Evolutionary conservation across 2,329 filamentous ascomycete genomes (phyloP), one percentile per base, ranked within the genome.

Genomic region (Torrubiella hemipterigena): DNA sequence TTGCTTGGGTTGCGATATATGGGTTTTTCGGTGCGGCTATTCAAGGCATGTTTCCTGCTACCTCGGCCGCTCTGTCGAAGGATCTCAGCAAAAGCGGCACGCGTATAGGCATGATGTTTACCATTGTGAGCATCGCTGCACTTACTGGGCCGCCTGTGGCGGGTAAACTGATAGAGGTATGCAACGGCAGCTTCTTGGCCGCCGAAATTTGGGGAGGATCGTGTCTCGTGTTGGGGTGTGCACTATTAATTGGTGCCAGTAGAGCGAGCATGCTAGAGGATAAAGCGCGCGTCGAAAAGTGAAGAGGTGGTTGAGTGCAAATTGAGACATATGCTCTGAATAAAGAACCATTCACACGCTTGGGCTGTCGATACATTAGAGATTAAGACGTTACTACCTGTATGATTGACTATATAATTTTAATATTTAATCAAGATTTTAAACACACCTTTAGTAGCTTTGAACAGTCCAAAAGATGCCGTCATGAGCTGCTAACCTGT

Each of bases 11-110:
- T 0, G 55, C 63, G 1, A 59, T 77, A 33, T 82, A 79, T 45
- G 80, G 81, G 2, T 58, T 81, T 28, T 65, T 65, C 3, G 71
- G 66, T 0, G 76, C 74, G 0, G 73, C 64, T 0, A 69, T 82
- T 29, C 77, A 81, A 51, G 66, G 66, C 7, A 47, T 83, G 10
- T 81, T 82, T 42, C 77, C 78, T 0, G 73, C 76, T 0, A 48
- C 50, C 6, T 39, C 47, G 8, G 51, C 49, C 1, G 42, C 66
- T 17, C 48, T 76, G 35, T 69, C 64, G 6, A 58, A 57, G 5
- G 69, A 75, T 41, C 44, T 69, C 38, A 51, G 58, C 8, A 71
- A 71, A 46, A 55, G 61, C 4, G 71, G 71, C 0, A 65, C 67
- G 3, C 53, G 69, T 6, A 70, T 75, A 38, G 71, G 71, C 29